Evolutionary conservation across 2,329 filamentous ascomycete species (phyloP), one percentile per base, ranked within the genome.

Genomic region (Paraconiothyrium brasiliense): DNA sequence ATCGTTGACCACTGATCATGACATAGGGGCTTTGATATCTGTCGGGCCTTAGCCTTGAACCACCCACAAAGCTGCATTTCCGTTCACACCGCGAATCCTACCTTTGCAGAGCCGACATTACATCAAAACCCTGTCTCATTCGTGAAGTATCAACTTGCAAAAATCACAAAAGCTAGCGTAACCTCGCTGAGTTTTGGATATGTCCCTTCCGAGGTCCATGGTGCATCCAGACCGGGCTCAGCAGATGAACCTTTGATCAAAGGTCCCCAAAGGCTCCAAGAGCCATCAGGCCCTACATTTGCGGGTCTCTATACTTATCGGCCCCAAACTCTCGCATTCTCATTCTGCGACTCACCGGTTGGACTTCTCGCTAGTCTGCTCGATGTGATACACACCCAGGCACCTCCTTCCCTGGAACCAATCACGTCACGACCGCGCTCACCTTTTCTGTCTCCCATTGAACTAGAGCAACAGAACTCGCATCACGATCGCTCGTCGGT

Each of bases 81-180:
- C 0, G 81, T 86, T 1, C 87, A 91, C 73, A 82, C 90, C 4
- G 83, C 89, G 46, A 85, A 86, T 11, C 88, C 89, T 2, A 81
- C 84, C 0, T 77, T 90, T 13, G 72, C 73, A 0, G 72, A 81
- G 37, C 89, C 89, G 1, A 84, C 69, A 10, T 65, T 83, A 0
- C 75, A 77, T 20, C 73, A 75, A 1, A 80, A 82, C 1, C 82
- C 83, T 0, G 60, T 82, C 27, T 81, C 80, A 30, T 90, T 84
- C 83, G 65, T 83, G 9, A 88, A 86, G 68, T 89, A 86, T 81
- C 82, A 79, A 1, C 62, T 88, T 24, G 87, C 86, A 67, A 64
- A 73, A 80, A 27, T 80, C 8, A 78, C 76, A 1, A 55, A 61
- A 34, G 76, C 75, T 7, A 74, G 68, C 39, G 59, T 88, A 37